phyloP scores from a whole-genome alignment of 441 rosid genomes.

The Pelargonium citronellum region DNA sequence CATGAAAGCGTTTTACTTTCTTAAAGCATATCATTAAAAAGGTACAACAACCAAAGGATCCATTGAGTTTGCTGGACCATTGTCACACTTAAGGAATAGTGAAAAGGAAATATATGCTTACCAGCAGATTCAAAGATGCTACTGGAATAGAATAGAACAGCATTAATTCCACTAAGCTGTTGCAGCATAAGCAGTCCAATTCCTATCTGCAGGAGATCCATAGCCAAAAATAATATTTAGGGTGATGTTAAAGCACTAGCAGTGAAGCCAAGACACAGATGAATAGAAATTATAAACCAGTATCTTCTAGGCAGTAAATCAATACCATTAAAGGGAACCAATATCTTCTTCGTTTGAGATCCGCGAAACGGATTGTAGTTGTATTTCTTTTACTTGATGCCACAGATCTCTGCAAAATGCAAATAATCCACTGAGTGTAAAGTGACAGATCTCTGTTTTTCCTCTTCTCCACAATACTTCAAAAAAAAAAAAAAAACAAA shows the following conservation, averaged over 20 bases:
- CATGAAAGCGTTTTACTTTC: too few relatives aligned
- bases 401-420: slow-evolving; percentile 47
- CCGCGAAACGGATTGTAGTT: slow-evolving; percentile 47
- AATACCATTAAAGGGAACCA: slow-evolving; percentile 79
- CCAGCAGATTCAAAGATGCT: slow-evolving; percentile 71
- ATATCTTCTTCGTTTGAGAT: slow-evolving; percentile 71
- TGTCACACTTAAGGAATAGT: too few relatives aligned
- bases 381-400: slow-evolving; percentile 58
- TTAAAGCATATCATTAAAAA: too few relatives aligned
- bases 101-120: slow-evolving; percentile 14
- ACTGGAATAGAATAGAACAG: slow-evolving; percentile 76
- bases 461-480: neutral
- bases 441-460: neutral
- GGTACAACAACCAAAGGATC: too few relatives aligned
- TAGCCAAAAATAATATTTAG: neutral
- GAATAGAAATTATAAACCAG: neutral
- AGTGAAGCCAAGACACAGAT: neutral
- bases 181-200: slow-evolving; percentile 71
- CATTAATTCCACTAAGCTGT: slow-evolving; percentile 78
- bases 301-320: neutral
- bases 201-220: slow-evolving; percentile 50
- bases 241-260: neutral
- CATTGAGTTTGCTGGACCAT: too few relatives aligned
- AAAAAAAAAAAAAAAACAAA: too few relatives aligned
- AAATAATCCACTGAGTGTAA: neutral